Conservation (phyloP, 768 basidiomycete species). For the Agrocybe pediades region DNA sequence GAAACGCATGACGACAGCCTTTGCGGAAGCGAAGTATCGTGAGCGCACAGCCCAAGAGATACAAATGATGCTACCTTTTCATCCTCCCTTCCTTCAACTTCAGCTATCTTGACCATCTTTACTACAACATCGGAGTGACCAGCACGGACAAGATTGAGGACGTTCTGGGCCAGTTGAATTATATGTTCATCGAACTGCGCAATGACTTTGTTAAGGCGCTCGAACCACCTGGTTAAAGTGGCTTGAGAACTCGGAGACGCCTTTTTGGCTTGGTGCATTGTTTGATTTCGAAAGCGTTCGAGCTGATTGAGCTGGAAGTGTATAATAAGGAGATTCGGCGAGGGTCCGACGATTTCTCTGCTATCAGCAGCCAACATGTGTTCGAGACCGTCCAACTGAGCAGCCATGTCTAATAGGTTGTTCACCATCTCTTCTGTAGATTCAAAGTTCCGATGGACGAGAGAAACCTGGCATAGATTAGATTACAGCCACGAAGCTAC, state of each 20-base stretch:
- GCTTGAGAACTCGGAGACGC: conserved; percentile 65
- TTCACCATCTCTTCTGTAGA: conserved; percentile 95
- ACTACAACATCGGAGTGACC: conserved; percentile 89
- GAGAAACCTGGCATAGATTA: conserved; percentile 70
- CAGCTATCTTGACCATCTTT: conserved; percentile 89
- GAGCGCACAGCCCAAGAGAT: neutral
- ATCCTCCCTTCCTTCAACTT: conserved; percentile 90
- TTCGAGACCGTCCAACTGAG: conserved; percentile 78
- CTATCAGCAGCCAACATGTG: conserved; percentile 76
- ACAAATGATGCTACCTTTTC: conserved; percentile 67
- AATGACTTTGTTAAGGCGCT: conserved; percentile 79
- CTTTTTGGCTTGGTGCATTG: conserved; percentile 91
- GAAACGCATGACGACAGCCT: conserved; percentile 93
- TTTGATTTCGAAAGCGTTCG: conserved; percentile 92
- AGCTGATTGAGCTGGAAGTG: conserved; percentile 93
- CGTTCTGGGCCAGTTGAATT: conserved; percentile 70
- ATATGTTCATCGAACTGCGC: conserved; percentile 86
- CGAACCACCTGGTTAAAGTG: conserved; percentile 80
- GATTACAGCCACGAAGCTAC: neutral
- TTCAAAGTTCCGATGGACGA: conserved; percentile 93
- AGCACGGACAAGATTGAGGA: conserved; percentile 77
- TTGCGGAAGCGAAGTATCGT: conserved; percentile 1
- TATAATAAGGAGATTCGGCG: conserved; percentile 85
- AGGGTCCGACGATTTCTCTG: conserved; percentile 79
- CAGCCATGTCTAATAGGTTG: conserved; percentile 90